Conservation (phyloP, 1,284 basidiomycete genomes). For the Ustilago crameri region DNA sequence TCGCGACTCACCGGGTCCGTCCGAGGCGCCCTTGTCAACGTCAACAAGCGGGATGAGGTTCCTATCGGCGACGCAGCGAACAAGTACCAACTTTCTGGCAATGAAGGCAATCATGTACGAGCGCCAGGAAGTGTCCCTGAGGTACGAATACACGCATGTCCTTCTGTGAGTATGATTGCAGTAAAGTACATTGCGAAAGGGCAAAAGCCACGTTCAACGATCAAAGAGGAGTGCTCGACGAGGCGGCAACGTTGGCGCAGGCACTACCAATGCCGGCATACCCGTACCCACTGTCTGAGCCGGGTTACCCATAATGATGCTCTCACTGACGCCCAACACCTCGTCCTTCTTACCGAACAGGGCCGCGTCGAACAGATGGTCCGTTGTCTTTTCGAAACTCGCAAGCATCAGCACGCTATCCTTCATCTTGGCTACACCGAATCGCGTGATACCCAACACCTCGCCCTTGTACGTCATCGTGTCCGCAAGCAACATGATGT, state of each 20-base stretch:
- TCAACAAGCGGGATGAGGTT: too few relatives aligned
- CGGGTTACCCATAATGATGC: conserved; percentile 99
- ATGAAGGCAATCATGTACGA: too few relatives aligned
- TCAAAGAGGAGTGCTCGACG: conserved; percentile 58
- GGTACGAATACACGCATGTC: neutral
- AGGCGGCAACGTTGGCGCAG: conserved; percentile 49
- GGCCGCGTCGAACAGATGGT: conserved; percentile 97
- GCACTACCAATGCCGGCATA: conserved; percentile 60
- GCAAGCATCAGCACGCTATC: conserved; percentile 99
- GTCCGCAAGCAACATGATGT: conserved; percentile 97
- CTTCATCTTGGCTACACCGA: conserved; percentile 99
- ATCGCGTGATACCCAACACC: conserved; percentile 96
- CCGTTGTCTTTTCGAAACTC: conserved; percentile 99
- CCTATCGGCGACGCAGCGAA: too few relatives aligned
- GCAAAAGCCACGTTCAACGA: conserved; percentile 11
- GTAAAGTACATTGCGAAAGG: neutral
- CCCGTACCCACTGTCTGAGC: conserved; percentile 94
- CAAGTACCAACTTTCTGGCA: too few relatives aligned
- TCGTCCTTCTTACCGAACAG: conserved; percentile 94
- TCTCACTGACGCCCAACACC: conserved; percentile 96
- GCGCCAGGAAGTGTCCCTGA: neutral
- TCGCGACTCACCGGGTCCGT: too few relatives aligned
- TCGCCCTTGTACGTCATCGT: conserved; percentile 99
- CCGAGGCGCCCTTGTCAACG: too few relatives aligned
- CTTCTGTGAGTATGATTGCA: neutral